A percentile compares a stretch with the other conserved stretches of the same genome.
Evolutionary conservation across 2,329 filamentous ascomycete genomes (phyloP).

Genomic region (Pseudogymnoascus sp.): DNA sequence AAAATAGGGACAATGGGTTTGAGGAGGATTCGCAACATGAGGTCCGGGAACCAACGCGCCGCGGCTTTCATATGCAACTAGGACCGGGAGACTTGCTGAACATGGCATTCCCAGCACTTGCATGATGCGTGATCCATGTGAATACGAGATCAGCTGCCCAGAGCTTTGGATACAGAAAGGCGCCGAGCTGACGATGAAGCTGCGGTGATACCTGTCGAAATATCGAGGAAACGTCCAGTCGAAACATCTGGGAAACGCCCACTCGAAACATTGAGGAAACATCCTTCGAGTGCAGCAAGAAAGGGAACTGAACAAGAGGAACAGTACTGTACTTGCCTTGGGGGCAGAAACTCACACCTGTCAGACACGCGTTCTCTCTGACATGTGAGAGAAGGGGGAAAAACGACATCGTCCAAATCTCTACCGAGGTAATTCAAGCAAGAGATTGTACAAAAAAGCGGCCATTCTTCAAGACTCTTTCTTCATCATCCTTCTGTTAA

Average conservation of each 20-base stretch:
- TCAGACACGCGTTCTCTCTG: background rate
- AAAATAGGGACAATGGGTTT: background rate
- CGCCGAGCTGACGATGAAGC: background rate
- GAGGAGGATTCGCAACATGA: background rate
- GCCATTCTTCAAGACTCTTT: background rate
- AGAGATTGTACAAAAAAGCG: background rate
- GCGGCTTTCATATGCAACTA: background rate
- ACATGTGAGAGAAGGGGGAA: background rate
- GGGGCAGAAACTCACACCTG: background rate
- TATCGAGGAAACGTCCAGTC: background rate
- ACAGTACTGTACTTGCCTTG: background rate
- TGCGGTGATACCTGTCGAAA: background rate
- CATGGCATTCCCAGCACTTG: background rate
- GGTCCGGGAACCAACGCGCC: background rate
- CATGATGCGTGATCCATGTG: background rate
- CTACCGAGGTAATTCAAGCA: background rate
- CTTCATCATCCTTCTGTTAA: background rate
- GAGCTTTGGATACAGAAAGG: background rate
- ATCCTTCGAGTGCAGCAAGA: background rate
- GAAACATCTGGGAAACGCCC: background rate
- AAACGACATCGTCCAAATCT: background rate
- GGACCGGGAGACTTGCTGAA: background rate
- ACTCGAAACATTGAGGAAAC: background rate
- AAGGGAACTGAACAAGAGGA: background rate
- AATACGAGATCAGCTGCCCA: background rate